A percentile compares a stretch with the other conserved stretches of the same genome.
Conservation (phyloP, 2,329 filamentous ascomycete genomes). For the Emergomyces africanus region DNA sequence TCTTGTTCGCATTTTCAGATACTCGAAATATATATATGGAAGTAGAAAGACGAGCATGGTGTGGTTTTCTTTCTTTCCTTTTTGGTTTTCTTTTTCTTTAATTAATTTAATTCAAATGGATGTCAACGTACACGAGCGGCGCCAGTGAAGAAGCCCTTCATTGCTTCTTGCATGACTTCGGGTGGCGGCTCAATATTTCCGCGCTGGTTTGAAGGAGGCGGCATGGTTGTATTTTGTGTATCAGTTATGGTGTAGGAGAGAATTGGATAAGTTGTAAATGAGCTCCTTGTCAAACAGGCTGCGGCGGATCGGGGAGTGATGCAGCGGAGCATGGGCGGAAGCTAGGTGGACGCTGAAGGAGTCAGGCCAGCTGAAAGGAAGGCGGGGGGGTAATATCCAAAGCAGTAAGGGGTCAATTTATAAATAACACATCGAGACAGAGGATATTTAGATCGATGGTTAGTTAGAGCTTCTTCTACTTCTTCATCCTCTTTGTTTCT, state of each 20-base stretch:
- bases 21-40: background rate
- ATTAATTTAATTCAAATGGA: background rate
- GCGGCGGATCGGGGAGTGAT: background rate
- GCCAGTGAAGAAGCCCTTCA: conserved; percentile 31
- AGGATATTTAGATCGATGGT: background rate
- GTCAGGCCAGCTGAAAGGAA: background rate
- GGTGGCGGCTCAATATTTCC: conserved; percentile 30
- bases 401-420: background rate
- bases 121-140: conserved; percentile 27
- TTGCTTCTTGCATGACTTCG: conserved; percentile 29
- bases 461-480: background rate
- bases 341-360: too few species aligned
- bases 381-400: background rate
- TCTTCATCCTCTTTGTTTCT: background rate
- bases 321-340: background rate
- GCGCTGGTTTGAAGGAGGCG: conserved; percentile 27
- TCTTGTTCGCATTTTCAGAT: background rate
- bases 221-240: conserved; percentile 20
- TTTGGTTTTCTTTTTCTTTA: background rate
- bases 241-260: background rate
- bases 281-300: background rate
- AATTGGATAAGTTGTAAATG: background rate
- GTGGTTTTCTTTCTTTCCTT: background rate
- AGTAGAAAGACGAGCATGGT: background rate
- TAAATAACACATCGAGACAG: background rate